Conservation (phyloP, 768 basidiomycete species). For the Lactifluus piperatus region DNA sequence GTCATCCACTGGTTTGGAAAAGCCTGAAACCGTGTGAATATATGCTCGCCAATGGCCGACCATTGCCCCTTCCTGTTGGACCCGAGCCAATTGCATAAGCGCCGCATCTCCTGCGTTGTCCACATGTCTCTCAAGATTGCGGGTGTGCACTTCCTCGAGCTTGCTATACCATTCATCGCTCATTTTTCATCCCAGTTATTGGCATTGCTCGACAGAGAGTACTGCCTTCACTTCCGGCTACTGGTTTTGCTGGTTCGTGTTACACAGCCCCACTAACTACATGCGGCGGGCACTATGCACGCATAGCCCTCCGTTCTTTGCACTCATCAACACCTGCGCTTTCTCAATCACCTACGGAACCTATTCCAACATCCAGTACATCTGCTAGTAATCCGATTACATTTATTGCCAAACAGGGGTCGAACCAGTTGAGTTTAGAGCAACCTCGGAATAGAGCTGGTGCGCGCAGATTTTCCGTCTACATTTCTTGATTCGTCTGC, state of each 20-base stretch:
- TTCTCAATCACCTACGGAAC: constrained; percentile 31
- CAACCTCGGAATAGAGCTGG: constrained; percentile 87
- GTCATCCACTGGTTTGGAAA: background rate
- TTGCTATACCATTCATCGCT: background rate
- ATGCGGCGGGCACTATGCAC: background rate
- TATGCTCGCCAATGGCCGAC: background rate
- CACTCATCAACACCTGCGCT: constrained; percentile 42
- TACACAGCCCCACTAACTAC: background rate
- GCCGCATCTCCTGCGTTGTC: background rate
- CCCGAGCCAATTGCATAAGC: background rate
- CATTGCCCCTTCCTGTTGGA: background rate
- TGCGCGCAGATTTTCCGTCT: constrained; percentile 28
- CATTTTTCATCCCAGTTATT: background rate
- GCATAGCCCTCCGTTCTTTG: constrained; percentile 43
- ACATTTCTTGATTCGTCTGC: background rate
- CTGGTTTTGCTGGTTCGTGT: constrained; percentile 2
- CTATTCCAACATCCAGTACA: constrained; percentile 36
- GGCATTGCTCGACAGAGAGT: constrained; percentile 5
- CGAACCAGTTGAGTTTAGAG: constrained; percentile 80
- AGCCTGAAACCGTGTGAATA: background rate
- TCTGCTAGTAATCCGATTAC: constrained; percentile 51
- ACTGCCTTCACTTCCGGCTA: background rate
- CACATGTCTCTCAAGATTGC: constrained; percentile 15
- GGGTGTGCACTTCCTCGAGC: background rate
- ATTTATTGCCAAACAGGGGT: constrained; percentile 62